Evolutionary conservation across 306 rosid genomes (phyloP), one percentile per base, ranked within the genome.

Genomic region (Prunus padus): DNA sequence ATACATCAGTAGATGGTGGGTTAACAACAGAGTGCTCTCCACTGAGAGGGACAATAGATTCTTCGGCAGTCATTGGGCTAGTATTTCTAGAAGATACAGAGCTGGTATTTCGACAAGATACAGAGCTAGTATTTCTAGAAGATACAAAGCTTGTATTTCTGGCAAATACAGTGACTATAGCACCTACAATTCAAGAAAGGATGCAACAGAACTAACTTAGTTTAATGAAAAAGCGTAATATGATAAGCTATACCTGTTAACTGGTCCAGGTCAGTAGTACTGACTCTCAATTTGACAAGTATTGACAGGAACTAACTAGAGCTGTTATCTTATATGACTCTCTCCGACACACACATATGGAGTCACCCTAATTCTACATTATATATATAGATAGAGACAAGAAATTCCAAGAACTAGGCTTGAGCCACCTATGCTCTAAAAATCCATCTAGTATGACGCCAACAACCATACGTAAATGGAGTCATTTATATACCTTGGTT

Each of bases 11-110:
- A 65, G 86, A 65, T 56, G 84, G 78, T 73, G 86, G 82, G 76
- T 72, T 74, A 68, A 81, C 73, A 79, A 75, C 74, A 74, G 79
- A 85, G 80, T 67, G 82, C 59, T 71, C 89, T 76, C 65, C 86
- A 49, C 57, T 74, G 59, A 23, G 77, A 20, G 67, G 80, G 19
- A 37, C 50, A 71, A 80, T 70, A 76, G 49, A 76, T 56, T 70
- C 83, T 68, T 84, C 87, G 59, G 77, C 66, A 50, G 74, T 47
- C 71, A 82, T 59, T 74, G 76, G 79, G 50, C 60, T 42, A 69
- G 81, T 79, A 60, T 64, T 62, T 72, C 74, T 61, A 81, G 84
- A 28, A 79, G 83, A 28, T 26, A 62, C 74, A 45, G 16, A 73
- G 75, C 33, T 10, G 33, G 64, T 25, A 25, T n/a, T n/a, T n/a